phyloP scores from a whole-genome alignment of 2,329 filamentous ascomycete genomes.

The Akanthomyces dipterigenus region DNA sequence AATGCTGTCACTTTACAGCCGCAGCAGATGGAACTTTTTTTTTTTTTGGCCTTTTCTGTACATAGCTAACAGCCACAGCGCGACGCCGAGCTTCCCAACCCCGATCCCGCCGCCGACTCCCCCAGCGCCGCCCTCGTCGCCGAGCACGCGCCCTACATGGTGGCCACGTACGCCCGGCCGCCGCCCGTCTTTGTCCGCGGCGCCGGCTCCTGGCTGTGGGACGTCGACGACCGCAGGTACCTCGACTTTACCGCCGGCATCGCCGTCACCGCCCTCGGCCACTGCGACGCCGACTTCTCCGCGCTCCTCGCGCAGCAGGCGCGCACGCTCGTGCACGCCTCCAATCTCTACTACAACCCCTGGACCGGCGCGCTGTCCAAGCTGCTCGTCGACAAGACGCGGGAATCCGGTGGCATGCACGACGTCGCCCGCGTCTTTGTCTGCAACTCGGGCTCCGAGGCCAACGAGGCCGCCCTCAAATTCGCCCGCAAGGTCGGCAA shows the following conservation, averaged over 20 bases:
- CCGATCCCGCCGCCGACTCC: constrained; percentile 68
- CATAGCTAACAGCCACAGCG: constrained; percentile 15
- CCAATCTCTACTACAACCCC: constrained; percentile 94
- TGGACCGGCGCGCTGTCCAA: constrained; percentile 90
- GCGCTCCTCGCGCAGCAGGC: constrained; percentile 73
- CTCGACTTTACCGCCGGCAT: constrained; percentile 95
- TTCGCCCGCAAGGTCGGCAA: constrained; percentile 91
- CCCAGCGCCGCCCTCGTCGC: constrained; percentile 67
- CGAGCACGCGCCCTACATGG: constrained; percentile 80
- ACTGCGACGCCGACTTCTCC: constrained; percentile 75
- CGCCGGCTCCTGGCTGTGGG: constrained; percentile 81
- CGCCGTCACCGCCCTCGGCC: constrained; percentile 87
- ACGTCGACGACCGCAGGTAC: constrained; percentile 82
- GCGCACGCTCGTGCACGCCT: constrained; percentile 78
- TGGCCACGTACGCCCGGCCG: constrained; percentile 88
- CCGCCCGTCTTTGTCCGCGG: constrained; percentile 85
- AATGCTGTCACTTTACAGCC: neutral
- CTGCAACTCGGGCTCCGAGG: constrained; percentile 94
- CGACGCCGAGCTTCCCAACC: constrained; percentile 46
- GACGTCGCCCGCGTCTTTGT: constrained; percentile 77
- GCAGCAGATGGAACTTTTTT: neutral
- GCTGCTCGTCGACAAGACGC: constrained; percentile 74
- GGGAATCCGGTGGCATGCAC: constrained; percentile 73
- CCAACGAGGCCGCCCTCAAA: constrained; percentile 96
- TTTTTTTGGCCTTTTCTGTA: neutral